These are phyloP conservation scores for Nitzschia inconspicua DNA, from an alignment of 108 stramenopile species.

Conservation along the genomic window DNA sequence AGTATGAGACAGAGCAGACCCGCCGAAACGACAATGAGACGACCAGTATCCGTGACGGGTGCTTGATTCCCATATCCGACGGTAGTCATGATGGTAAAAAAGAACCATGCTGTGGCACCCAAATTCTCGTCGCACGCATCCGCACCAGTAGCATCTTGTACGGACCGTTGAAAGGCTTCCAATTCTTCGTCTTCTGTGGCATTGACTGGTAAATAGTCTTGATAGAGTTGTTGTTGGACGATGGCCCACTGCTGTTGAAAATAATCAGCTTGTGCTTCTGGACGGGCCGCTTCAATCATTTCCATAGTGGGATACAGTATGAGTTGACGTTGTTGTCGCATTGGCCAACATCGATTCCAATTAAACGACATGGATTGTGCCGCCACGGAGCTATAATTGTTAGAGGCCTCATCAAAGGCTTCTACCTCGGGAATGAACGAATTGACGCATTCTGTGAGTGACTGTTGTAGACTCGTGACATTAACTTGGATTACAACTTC, in stretches of 20 bases:
- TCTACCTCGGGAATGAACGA: not conserved
- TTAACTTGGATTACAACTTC: not conserved
- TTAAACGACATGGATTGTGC: conserved; percentile 21
- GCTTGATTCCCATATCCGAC: conserved; percentile 61
- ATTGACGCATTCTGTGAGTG: not conserved
- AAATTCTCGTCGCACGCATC: conserved; percentile 18
- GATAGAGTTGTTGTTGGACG: conserved; percentile 4
- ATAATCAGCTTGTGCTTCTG: conserved; percentile 8
- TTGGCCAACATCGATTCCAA: conserved; percentile 40
- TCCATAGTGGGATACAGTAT: conserved; percentile 7
- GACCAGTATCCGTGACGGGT: conserved; percentile 31
- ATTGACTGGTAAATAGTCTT: not conserved
- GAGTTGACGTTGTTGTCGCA: not conserved
- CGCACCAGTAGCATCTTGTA: conserved; percentile 28
- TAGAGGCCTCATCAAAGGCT: not conserved
- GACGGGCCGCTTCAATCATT: not conserved
- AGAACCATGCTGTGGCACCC: conserved; percentile 30
- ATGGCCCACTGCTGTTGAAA: conserved; percentile 6
- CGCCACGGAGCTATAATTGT: not conserved
- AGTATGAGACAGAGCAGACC: conserved; percentile 42
- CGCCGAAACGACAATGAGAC: conserved; percentile 30
- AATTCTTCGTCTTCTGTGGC: not conserved
- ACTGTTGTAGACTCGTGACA: not conserved
- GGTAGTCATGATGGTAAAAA: conserved; percentile 54
- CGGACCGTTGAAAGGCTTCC: not conserved